These are phyloP conservation scores for Xerophyta viscosa DNA, from an alignment of 106 monocot species.

Conservation along the genomic window DNA sequence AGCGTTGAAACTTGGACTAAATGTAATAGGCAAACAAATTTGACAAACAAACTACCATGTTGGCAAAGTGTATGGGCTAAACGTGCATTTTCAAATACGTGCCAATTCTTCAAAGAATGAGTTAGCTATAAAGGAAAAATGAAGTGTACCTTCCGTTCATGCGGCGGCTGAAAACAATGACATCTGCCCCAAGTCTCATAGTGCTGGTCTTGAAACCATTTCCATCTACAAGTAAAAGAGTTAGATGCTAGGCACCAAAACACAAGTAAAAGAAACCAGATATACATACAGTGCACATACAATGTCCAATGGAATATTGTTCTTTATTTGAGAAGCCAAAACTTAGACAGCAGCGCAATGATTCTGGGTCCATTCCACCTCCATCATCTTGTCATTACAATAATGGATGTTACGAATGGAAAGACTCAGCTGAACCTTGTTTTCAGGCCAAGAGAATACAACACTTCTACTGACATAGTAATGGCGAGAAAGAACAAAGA, in stretches of 20 bases:
- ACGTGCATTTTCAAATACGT: too few relatives aligned
- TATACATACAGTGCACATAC: conserved; percentile 24
- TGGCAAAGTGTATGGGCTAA: too few relatives aligned
- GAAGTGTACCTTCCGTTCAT: conserved; percentile 26
- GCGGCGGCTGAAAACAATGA: conserved; percentile 63
- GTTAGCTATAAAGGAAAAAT: background rate
- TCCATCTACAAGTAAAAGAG: conserved; percentile 52
- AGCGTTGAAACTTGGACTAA: too few relatives aligned
- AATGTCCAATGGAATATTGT: conserved; percentile 70
- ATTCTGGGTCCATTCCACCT: conserved; percentile 86
- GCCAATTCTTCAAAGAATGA: too few relatives aligned
- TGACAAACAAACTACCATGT: too few relatives aligned
- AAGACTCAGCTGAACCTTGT: background rate
- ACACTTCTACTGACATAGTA: background rate
- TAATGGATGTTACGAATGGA: too few relatives aligned
- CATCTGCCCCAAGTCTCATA: conserved; percentile 94
- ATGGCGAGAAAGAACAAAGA: background rate
- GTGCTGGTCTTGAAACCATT: conserved; percentile 99
- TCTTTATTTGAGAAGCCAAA: conserved; percentile 92
- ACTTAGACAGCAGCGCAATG: conserved; percentile 74
- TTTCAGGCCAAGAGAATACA: background rate
- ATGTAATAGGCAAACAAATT: too few relatives aligned
- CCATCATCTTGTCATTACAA: conserved; percentile 59
- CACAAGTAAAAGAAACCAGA: conserved; percentile 1
- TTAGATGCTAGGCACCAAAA: background rate